A percentile compares a stretch with the other conserved stretches of the same genome.
Evolutionary conservation across 1,284 basidiomycete genomes (phyloP).

Genomic region (Gastroboletus turbinatus): DNA sequence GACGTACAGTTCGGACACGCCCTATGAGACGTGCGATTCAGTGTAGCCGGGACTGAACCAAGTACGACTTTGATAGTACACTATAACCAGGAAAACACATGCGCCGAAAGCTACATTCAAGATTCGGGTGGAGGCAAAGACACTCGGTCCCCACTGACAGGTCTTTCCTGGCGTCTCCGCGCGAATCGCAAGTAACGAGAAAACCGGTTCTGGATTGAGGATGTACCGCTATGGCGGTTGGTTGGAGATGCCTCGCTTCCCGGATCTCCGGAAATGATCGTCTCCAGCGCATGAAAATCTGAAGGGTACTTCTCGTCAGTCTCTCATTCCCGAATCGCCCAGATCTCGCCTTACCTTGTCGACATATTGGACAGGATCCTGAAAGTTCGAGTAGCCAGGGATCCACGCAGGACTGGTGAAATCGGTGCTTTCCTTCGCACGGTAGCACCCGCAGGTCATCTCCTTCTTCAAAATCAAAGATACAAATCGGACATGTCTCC

Average conservation of each 20-base stretch:
- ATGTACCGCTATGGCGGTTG: conserved; percentile 25
- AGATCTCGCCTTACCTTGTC: conserved; percentile 62
- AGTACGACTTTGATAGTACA: neutral
- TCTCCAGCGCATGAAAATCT: conserved; percentile 53
- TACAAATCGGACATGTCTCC: conserved; percentile 92
- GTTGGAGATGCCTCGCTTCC: conserved; percentile 25
- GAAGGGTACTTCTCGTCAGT: conserved; percentile 3
- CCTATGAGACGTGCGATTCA: neutral
- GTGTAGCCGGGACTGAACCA: neutral
- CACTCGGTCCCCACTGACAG: conserved; percentile 31
- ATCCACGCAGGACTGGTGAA: conserved; percentile 83
- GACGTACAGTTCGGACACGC: neutral
- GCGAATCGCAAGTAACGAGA: conserved; percentile 70
- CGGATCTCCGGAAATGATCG: conserved; percentile 42
- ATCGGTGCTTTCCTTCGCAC: conserved; percentile 85
- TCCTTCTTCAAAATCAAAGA: conserved; percentile 89
- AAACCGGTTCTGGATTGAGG: conserved; percentile 47
- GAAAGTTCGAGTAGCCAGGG: conserved; percentile 90
- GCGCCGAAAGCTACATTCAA: conserved; percentile 1
- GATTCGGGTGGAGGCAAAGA: conserved; percentile 6
- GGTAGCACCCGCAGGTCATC: conserved; percentile 88
- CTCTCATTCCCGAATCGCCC: neutral
- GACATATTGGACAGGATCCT: conserved; percentile 86
- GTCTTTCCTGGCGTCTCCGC: conserved; percentile 40
- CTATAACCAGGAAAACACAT: neutral